These are phyloP conservation scores for Gossypium gossypioides DNA, from an alignment of 441 rosid species.

Conservation along the genomic window DNA sequence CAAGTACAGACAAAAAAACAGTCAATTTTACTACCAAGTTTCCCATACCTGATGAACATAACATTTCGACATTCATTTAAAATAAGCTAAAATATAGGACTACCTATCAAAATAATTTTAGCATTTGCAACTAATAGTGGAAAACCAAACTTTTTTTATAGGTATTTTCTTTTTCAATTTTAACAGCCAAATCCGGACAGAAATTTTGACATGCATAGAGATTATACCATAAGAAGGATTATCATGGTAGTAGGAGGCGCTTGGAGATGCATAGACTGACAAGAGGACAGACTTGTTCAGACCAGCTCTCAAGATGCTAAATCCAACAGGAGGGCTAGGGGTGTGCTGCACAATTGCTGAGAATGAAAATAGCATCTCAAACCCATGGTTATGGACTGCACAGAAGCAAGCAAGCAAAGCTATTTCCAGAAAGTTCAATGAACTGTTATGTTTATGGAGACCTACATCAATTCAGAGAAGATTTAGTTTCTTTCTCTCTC, in stretches of 20 bases:
- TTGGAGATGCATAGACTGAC: slow-evolving; percentile 75
- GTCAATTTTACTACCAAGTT: slow-evolving; percentile 1
- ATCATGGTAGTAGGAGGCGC: slow-evolving; percentile 39
- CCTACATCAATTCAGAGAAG: slow-evolving; percentile 48
- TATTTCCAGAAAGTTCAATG: slow-evolving; percentile 89
- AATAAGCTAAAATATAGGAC: not conserved
- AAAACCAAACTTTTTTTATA: slow-evolving; percentile 5
- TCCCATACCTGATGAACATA: not conserved
- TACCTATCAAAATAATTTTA: not conserved
- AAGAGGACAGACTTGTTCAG: slow-evolving; percentile 93
- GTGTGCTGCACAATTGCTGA: slow-evolving; percentile 87
- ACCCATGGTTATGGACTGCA: slow-evolving; percentile 94
- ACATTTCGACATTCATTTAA: not conserved
- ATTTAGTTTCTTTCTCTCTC: slow-evolving; percentile 2
- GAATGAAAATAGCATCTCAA: slow-evolving; percentile 87
- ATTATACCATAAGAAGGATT: slow-evolving; percentile 72
- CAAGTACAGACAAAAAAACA: not conserved
- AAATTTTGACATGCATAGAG: slow-evolving; percentile 13
- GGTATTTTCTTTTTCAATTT: slow-evolving; percentile 1
- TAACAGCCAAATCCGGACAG: slow-evolving; percentile 9
- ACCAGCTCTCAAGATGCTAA: slow-evolving; percentile 96
- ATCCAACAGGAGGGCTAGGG: slow-evolving; percentile 86
- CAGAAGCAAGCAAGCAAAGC: slow-evolving; percentile 96
- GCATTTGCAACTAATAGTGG: slow-evolving; percentile 18
- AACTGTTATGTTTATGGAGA: slow-evolving; percentile 64